Conservation (phyloP, 768 basidiomycete species). For the Kwoniella mangroviensis region DNA sequence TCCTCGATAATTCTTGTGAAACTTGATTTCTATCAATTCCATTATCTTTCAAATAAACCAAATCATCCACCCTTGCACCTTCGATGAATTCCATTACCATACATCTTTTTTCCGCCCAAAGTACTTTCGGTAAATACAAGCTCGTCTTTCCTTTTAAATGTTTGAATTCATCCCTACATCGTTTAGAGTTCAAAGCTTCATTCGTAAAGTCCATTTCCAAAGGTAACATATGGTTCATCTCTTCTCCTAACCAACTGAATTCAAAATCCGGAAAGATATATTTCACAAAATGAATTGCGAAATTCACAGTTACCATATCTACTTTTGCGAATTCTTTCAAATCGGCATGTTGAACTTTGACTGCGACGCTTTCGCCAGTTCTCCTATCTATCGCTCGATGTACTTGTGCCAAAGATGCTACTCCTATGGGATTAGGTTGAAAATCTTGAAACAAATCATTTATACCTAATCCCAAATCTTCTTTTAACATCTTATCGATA, state of each 20-base stretch:
- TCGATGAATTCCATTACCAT: constrained; percentile 87
- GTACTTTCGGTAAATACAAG: constrained; percentile 79
- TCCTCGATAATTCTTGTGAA: constrained; percentile 81
- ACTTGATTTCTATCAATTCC: constrained; percentile 93
- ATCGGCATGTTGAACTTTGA: constrained; percentile 83
- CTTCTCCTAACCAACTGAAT: constrained; percentile 88
- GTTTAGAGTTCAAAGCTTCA: constrained; percentile 83
- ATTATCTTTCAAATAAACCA: constrained; percentile 76
- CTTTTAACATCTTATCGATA: constrained; percentile 73
- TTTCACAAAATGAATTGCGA: constrained; percentile 78
- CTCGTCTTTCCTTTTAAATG: constrained; percentile 68
- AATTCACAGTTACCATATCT: constrained; percentile 64
- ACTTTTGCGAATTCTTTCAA: constrained; percentile 88
- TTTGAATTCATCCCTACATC: constrained; percentile 72
- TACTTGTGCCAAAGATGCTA: constrained; percentile 93
- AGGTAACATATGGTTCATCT: constrained; percentile 76
- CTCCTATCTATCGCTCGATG: constrained; percentile 77
- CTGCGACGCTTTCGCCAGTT: constrained; percentile 77
- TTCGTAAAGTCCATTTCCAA: constrained; percentile 94
- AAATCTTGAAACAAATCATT: constrained; percentile 82
- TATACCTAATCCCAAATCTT: constrained; percentile 71
- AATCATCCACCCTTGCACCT: constrained; percentile 85
- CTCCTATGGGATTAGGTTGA: constrained; percentile 84
- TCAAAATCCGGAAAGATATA: constrained; percentile 95
- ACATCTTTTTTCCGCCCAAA: constrained; percentile 79